phyloP scores from a whole-genome alignment of 345 rosid genomes.

The Litchi chinensis region DNA sequence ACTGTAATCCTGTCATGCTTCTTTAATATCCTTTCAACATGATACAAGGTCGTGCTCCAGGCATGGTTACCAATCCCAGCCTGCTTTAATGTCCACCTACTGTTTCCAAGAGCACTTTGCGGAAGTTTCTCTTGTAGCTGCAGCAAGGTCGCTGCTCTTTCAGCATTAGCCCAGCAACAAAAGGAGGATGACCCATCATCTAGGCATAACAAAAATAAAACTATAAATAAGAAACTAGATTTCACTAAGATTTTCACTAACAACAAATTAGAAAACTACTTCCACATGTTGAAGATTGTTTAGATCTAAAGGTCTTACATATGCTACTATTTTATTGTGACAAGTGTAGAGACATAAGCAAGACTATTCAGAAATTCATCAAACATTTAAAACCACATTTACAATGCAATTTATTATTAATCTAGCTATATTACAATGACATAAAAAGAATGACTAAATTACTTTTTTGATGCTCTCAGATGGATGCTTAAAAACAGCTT shows the following conservation, averaged over 20 bases:
- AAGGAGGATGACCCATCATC: conserved; percentile 87
- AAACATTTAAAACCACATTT: background rate
- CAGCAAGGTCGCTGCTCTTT: conserved; percentile 66
- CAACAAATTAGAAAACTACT: background rate
- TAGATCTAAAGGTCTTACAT: background rate
- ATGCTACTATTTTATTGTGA: background rate
- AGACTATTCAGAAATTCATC: background rate
- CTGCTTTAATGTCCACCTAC: conserved; percentile 40
- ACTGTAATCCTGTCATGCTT: conserved; percentile 56
- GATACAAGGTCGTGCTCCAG: conserved; percentile 39
- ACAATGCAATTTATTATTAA: background rate
- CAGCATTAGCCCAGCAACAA: conserved; percentile 78
- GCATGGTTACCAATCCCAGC: conserved; percentile 30
- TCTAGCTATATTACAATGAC: background rate
- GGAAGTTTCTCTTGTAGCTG: conserved; percentile 65
- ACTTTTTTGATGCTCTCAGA: background rate
- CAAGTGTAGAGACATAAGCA: background rate
- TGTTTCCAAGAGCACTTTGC: conserved; percentile 34
- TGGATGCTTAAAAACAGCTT: background rate
- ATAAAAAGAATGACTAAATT: background rate
- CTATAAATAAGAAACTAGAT: background rate
- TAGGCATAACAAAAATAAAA: conserved; percentile 25
- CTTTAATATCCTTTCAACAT: conserved; percentile 58
- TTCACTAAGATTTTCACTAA: background rate
- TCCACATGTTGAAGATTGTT: background rate